A percentile compares a stretch with the other conserved stretches of the same genome.
Conservation (phyloP, 2,329 filamentous ascomycete species). For the Cercospora zeina region DNA sequence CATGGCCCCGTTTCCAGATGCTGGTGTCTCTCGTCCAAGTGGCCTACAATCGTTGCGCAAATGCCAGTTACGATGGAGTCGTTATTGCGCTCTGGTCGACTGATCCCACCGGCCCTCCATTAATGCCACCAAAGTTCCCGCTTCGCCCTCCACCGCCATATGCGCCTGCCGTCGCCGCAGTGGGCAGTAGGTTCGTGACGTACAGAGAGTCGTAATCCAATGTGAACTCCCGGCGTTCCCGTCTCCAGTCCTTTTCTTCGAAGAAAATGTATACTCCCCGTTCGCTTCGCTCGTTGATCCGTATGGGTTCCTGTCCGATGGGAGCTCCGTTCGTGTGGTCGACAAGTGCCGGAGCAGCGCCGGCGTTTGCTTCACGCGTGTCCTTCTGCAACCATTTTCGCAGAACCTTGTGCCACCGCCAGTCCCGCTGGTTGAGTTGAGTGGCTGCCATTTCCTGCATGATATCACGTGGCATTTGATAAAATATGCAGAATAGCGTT, state of each 20-base stretch:
- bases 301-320: conserved; percentile 42
- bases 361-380: conserved; percentile 40
- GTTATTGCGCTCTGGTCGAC: conserved; percentile 13
- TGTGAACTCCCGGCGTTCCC: conserved; percentile 54
- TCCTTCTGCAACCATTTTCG: conserved; percentile 60
- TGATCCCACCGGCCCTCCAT: conserved; percentile 11
- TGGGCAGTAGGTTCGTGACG: conserved; percentile 1
- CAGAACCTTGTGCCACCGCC: conserved; percentile 57
- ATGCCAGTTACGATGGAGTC: conserved; percentile 6
- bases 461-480: conserved; percentile 65
- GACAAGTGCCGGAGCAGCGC: conserved; percentile 36
- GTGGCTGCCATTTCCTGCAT: conserved; percentile 66
- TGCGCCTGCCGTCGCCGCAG: conserved; percentile 2
- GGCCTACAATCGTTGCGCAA: conserved; percentile 7
- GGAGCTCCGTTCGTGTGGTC: conserved; percentile 36
- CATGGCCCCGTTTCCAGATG: conserved; percentile 5
- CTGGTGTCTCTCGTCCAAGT: conserved; percentile 12
- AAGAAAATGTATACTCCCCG: conserved; percentile 58
- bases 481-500: conserved; percentile 70
- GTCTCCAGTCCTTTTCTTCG: conserved; percentile 55
- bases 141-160: conserved; percentile 3
- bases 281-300: conserved; percentile 51
- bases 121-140: conserved; percentile 11
- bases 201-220: conserved; percentile 50
- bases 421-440: conserved; percentile 57